Percentiles rank a stretch among this genome's conserved stretches.
Evolutionary conservation across 495 filamentous ascomycete genomes (phyloP).

Genomic region (Talaromyces ruber): DNA sequence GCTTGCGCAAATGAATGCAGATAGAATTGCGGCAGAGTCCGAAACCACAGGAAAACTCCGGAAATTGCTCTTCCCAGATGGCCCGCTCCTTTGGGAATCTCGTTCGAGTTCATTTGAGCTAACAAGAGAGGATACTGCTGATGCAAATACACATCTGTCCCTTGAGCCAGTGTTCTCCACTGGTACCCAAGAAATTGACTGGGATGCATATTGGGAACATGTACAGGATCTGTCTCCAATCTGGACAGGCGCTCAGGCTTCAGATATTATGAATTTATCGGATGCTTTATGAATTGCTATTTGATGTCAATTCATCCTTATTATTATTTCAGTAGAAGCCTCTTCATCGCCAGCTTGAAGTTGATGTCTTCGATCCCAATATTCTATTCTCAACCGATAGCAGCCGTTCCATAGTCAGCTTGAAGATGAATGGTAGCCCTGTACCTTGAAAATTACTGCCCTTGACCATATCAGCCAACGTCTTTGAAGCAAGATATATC

Average conservation of each 20-base stretch:
- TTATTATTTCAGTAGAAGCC: too few relatives aligned
- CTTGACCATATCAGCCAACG: constrained; percentile 14
- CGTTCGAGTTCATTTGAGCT: background rate
- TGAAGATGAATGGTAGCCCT: constrained; percentile 28
- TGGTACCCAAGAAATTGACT: background rate
- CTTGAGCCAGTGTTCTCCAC: background rate
- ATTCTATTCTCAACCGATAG: constrained; percentile 16
- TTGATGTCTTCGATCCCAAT: background rate
- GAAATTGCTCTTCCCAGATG: background rate
- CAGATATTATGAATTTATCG: background rate
- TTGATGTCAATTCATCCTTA: too few relatives aligned
- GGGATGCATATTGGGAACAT: background rate
- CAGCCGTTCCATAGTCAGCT: constrained; percentile 25
- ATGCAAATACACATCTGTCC: background rate
- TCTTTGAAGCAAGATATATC: constrained; percentile 10
- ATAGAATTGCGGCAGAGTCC: background rate
- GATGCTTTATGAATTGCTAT: background rate
- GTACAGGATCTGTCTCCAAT: background rate
- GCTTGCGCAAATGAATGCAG: background rate
- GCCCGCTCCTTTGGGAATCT: background rate
- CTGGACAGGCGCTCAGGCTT: background rate
- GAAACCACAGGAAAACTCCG: background rate
- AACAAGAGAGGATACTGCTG: background rate
- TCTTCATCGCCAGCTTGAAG: too few relatives aligned
- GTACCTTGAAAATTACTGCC: constrained; percentile 26